Base-by-base conservation (phyloP, 495 filamentous ascomycete genomes). In the Evansstolkia leycettana region DNA sequence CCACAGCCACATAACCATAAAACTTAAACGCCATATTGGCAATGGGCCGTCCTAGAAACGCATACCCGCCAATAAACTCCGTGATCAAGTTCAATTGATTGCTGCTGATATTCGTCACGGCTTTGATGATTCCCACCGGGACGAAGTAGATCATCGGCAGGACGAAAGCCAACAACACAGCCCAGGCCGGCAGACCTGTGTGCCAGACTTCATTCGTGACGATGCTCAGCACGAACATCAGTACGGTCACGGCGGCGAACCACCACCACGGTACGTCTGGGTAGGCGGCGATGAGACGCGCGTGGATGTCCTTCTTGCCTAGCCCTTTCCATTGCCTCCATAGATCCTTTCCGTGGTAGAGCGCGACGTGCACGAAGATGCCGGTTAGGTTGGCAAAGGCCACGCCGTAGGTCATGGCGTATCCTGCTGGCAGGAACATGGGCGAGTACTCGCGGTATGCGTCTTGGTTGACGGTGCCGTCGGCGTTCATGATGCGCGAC, bases 311-410 rank as follows among this genome's bases (percentile, higher is more conserved):
- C 6, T 65, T 64, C 41, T 82, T 68, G 45, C 71, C 61, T 0
- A 51, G 66, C n/a, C 60, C 59, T 11, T 70, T 72, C 63, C 73
- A 77, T 46, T 74, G 75, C 18, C 54, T 61, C 56, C 71, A 70
- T 12, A 83, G 68, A 29, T 73, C 69, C 37, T 73, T 67, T 7
- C 79, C 70, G 40, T 83, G 70, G 45, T 80, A 73, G 17, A 84
- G 52, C 24, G 66, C 73, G 3, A 75, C 72, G 40, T 83, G 72
- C 4, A 81, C 67, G 29, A 85, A 62, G 19, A 82, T 65, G 0
- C 75, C 72, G 0, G 75, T 63, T 24, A 84, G 71, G 20, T 80
- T 73, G 11, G 80, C 80, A 43, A 84, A 84, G 1, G 77, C 78
- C 1, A 84, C 57, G 0, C 78, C 79, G 37, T 83, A 85, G 0